A percentile compares a stretch with the other conserved stretches of the same genome.
phyloP scores from a whole-genome alignment of 176 grass and related monocot species.

The Carex cristatella region DNA sequence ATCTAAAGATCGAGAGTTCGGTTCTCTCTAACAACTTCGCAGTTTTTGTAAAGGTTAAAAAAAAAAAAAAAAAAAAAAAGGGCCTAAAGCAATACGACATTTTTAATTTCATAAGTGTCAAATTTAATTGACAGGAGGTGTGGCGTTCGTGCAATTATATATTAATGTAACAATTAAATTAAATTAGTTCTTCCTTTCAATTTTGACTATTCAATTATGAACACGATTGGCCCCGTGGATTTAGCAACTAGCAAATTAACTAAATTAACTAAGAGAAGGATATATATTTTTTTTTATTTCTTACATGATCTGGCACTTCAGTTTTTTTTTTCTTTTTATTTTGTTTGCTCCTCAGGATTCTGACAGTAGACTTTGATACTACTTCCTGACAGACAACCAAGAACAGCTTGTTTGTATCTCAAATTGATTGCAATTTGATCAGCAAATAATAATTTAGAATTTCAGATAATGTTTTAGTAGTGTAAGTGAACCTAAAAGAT shows the following conservation, averaged over 20 bases:
- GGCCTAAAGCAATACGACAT: background rate
- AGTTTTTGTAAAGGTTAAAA: too few species aligned
- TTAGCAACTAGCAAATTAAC: background rate
- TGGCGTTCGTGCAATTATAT: background rate
- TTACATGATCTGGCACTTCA: background rate
- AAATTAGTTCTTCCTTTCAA: background rate
- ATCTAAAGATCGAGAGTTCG: too few species aligned
- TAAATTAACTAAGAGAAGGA: background rate
- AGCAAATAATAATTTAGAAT: background rate
- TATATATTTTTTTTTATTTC: too few species aligned
- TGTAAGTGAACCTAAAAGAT: background rate
- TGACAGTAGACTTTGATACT: constrained; percentile 10
- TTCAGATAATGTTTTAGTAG: background rate
- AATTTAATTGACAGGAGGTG: background rate
- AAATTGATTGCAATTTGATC: constrained; percentile 20
- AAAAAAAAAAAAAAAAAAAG: background rate
- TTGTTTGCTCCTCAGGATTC: background rate
- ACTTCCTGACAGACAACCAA: constrained; percentile 6
- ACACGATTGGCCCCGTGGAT: constrained; percentile 7
- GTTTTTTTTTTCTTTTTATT: background rate
- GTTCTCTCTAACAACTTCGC: too few species aligned
- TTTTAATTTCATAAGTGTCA: background rate
- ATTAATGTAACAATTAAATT: background rate
- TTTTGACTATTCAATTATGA: background rate
- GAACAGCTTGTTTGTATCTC: constrained; percentile 15